Conservation (phyloP, 176 grass and related monocot genomes). For the Aegilops umbellulata region DNA sequence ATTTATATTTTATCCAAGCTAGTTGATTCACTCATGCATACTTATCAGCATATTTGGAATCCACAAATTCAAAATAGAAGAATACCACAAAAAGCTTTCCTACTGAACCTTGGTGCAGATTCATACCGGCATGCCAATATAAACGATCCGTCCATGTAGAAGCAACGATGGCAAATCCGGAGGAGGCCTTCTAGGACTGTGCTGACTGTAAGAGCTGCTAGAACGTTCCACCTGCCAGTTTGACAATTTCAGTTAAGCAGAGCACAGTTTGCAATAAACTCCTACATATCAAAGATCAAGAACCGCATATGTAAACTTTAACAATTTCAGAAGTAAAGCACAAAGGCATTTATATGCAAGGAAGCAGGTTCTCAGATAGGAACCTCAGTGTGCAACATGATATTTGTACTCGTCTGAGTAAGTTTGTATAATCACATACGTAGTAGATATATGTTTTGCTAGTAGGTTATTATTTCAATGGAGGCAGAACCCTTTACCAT, state of each 20-base stretch:
- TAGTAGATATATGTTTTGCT: not conserved
- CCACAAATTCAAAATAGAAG: not conserved
- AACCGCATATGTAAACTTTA: not conserved
- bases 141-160: slow-evolving; percentile 71
- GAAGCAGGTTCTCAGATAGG: not conserved
- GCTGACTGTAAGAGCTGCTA: slow-evolving; percentile 62
- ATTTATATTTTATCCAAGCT: not conserved
- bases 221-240: slow-evolving; percentile 56
- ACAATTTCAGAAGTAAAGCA: slow-evolving; percentile 4
- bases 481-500: not conserved
- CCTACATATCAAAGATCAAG: slow-evolving; percentile 13
- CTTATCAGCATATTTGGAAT: slow-evolving; percentile 9
- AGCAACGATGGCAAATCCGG: slow-evolving; percentile 86
- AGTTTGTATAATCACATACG: not conserved
- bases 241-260: slow-evolving; percentile 26
- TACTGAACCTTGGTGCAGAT: slow-evolving; percentile 4
- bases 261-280: slow-evolving; percentile 6
- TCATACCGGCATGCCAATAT: slow-evolving; percentile 89
- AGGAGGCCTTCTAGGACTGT: slow-evolving; percentile 51
- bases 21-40: not conserved
- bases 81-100: not conserved
- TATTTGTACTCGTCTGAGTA: not conserved
- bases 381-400: not conserved
- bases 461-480: not conserved
- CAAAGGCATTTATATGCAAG: not conserved